Conservation (phyloP, 257 asterid species). For the Ligustrum vulgare region DNA sequence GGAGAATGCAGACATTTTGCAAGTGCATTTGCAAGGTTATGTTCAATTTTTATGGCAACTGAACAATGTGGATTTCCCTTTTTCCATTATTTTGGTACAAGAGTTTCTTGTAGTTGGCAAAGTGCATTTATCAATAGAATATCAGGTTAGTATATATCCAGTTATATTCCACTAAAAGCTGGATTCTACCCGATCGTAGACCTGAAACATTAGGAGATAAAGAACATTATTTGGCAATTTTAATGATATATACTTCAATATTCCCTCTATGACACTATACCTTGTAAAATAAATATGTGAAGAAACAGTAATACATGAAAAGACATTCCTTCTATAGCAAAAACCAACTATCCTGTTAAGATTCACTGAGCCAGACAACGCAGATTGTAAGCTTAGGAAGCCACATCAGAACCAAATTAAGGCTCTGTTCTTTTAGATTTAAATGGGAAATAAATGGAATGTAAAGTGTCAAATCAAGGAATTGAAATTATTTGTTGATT, state of each 20-base stretch:
- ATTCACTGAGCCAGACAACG: not conserved
- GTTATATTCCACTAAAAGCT: not conserved
- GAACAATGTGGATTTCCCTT: slow-evolving; percentile 7
- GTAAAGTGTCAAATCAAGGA: too few species aligned
- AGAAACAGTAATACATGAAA: not conserved
- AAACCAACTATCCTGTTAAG: not conserved
- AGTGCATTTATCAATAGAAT: not conserved
- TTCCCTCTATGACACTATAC: not conserved
- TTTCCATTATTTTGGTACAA: slow-evolving; percentile 2
- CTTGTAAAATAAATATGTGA: not conserved
- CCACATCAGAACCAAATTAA: not conserved
- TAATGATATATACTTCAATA: not conserved
- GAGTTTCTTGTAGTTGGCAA: not conserved
- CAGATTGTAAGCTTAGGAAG: not conserved
- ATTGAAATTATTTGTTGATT: too few species aligned
- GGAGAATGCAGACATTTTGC: slow-evolving; percentile 68
- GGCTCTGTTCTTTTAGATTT: too few species aligned
- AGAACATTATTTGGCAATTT: not conserved
- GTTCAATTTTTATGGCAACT: slow-evolving; percentile 9
- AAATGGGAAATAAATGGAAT: too few species aligned
- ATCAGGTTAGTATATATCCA: not conserved
- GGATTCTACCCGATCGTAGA: not conserved
- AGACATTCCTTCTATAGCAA: not conserved
- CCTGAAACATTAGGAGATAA: not conserved
- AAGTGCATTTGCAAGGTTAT: slow-evolving; percentile 57